phyloP scores from a whole-genome alignment of 306 rosid species.

The Begonia loranthoides region DNA sequence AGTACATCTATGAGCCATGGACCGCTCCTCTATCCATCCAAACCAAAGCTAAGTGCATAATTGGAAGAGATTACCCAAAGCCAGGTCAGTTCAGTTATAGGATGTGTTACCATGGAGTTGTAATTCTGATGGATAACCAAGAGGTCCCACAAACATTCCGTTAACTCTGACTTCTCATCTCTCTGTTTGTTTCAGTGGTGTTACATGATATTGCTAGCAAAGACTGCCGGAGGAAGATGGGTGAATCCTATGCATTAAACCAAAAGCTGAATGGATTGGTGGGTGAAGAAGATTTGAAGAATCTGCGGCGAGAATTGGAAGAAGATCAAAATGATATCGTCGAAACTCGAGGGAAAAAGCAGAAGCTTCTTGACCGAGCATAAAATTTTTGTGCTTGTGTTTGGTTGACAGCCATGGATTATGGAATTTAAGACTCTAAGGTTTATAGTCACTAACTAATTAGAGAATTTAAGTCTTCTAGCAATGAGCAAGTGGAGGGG shows the following conservation, averaged over 20 bases:
- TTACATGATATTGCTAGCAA: constrained; percentile 72
- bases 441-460: too few relatives aligned
- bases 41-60: constrained; percentile 73
- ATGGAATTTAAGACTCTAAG: too few relatives aligned
- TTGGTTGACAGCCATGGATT: too few relatives aligned
- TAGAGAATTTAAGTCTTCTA: too few relatives aligned
- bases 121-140: too few relatives aligned
- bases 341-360: constrained; percentile 33
- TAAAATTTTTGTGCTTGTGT: not conserved
- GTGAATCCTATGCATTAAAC: constrained; percentile 69
- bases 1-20: constrained; percentile 95
- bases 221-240: constrained; percentile 64
- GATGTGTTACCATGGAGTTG: not conserved
- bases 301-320: constrained; percentile 38
- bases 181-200: constrained; percentile 56
- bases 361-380: constrained; percentile 24
- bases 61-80: constrained; percentile 83
- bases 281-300: constrained; percentile 45
- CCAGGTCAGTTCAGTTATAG: constrained; percentile 48
- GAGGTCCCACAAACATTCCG: too few relatives aligned
- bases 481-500: too few relatives aligned
- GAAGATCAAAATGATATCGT: constrained; percentile 24
- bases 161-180: not conserved
- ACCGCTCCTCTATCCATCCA: constrained; percentile 82
- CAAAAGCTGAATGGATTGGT: constrained; percentile 44